Evolutionary conservation across 2,329 filamentous ascomycete genomes (phyloP).

Genomic region (Epichloe coenophiala): DNA sequence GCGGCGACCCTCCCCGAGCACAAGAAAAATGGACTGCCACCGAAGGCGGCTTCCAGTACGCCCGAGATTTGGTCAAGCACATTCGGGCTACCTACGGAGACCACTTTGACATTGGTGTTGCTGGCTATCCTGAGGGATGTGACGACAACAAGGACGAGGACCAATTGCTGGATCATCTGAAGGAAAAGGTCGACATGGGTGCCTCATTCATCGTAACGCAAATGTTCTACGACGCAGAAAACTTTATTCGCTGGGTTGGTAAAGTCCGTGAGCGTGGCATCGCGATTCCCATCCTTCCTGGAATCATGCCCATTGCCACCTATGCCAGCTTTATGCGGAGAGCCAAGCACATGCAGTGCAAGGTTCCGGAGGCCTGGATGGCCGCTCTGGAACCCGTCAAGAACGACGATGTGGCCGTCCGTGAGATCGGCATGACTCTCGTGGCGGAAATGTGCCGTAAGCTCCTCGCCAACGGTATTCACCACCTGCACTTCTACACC

Average conservation of each 20-base stretch:
- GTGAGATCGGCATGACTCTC: slow-evolving; percentile 75
- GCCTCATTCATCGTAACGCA: slow-evolving; percentile 92
- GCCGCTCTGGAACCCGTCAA: slow-evolving; percentile 80
- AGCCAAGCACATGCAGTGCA: slow-evolving; percentile 82
- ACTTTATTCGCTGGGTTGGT: slow-evolving; percentile 81
- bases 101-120: slow-evolving; percentile 93
- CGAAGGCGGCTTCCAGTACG: slow-evolving; percentile 80
- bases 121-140: slow-evolving; percentile 88
- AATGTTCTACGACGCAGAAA: slow-evolving; percentile 98
- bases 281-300: slow-evolving; percentile 67
- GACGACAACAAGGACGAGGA: slow-evolving; percentile 88
- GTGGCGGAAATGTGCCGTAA: slow-evolving; percentile 84
- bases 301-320: slow-evolving; percentile 83
- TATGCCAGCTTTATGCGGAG: slow-evolving; percentile 85
- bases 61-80: slow-evolving; percentile 76
- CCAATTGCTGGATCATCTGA: slow-evolving; percentile 75
- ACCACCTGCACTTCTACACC: slow-evolving; percentile 94
- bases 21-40: slow-evolving; percentile 86
- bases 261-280: slow-evolving; percentile 81
- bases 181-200: slow-evolving; percentile 92
- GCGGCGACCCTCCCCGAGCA: slow-evolving; percentile 87
- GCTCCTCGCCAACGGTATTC: slow-evolving; percentile 68
- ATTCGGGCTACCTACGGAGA: slow-evolving; percentile 58
- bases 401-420: slow-evolving; percentile 87
- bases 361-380: slow-evolving; percentile 69